Percentiles rank a stretch among this genome's conserved stretches.
Conservation (phyloP, 441 rosid species). For the Pelargonium australe region DNA sequence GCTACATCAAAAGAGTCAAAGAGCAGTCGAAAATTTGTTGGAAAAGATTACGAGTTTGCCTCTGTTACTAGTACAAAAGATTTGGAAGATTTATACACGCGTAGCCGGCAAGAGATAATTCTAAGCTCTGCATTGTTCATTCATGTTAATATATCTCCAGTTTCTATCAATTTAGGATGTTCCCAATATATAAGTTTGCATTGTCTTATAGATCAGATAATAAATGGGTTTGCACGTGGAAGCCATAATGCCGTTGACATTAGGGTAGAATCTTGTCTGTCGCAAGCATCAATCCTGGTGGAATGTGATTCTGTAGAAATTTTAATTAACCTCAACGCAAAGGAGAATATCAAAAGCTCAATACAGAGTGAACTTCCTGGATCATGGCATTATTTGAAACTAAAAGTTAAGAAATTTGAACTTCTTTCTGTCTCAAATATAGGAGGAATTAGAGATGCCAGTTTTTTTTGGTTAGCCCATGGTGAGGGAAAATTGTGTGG, state of each 20-base stretch:
- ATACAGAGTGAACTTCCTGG: conserved; percentile 90
- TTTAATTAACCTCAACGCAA: conserved; percentile 54
- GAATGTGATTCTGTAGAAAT: conserved; percentile 77
- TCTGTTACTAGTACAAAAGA: conserved; percentile 50
- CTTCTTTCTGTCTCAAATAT: conserved; percentile 67
- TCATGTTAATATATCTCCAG: conserved; percentile 49
- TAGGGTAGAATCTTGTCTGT: conserved; percentile 26
- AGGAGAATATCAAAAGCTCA: conserved; percentile 41
- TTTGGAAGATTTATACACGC: conserved; percentile 49
- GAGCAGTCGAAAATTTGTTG: conserved; percentile 38
- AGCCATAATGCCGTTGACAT: conserved; percentile 26
- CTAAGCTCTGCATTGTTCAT: conserved; percentile 58
- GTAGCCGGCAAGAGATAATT: conserved; percentile 55
- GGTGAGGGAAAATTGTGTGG: conserved; percentile 81
- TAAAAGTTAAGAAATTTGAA: conserved; percentile 53
- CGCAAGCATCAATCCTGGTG: conserved; percentile 60
- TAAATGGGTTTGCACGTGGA: conserved; percentile 35
- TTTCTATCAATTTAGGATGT: conserved; percentile 39
- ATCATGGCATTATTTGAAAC: conserved; percentile 64
- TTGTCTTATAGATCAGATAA: conserved; percentile 48
- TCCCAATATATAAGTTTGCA: conserved; percentile 44
- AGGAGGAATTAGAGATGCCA: conserved; percentile 58
- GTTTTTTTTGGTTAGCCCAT: conserved; percentile 77
- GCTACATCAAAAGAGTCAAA: conserved; percentile 55
- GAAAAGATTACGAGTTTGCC: conserved; percentile 66